phyloP scores from a whole-genome alignment of 441 rosid genomes.

The Biscutella laevigata region DNA sequence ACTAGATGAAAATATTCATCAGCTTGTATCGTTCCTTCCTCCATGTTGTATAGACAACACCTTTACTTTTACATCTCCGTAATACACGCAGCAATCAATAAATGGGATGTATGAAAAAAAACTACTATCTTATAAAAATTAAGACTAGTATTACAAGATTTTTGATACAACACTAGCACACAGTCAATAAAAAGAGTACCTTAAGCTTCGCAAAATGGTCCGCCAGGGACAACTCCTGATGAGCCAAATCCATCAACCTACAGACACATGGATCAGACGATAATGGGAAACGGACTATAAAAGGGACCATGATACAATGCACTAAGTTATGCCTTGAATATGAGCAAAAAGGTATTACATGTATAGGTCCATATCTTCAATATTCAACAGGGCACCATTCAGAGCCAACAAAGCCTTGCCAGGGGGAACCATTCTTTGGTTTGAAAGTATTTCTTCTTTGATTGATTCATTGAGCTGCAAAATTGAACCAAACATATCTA shows the following conservation, averaged over 20 bases:
- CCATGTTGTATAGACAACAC: slow-evolving; percentile 7
- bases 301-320: slow-evolving; percentile 3
- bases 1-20: background rate
- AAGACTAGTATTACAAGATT: background rate
- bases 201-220: slow-evolving; percentile 82
- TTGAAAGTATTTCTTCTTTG: slow-evolving; percentile 90
- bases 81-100: slow-evolving; percentile 13
- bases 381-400: slow-evolving; percentile 92
- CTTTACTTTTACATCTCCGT: background rate
- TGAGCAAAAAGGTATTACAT: slow-evolving; percentile 48
- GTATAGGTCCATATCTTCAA: slow-evolving; percentile 92
- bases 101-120: background rate
- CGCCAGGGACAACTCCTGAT: slow-evolving; percentile 83
- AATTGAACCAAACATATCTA: slow-evolving; percentile 7
- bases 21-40: slow-evolving; percentile 2
- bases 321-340: background rate
- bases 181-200: slow-evolving; percentile 38
- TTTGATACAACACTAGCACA: background rate
- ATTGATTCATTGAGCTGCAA: slow-evolving; percentile 79
- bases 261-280: slow-evolving; percentile 13
- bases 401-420: slow-evolving; percentile 96
- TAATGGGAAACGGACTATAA: slow-evolving; percentile 10
- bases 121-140: background rate
- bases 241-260: slow-evolving; percentile 91
- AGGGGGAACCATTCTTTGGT: slow-evolving; percentile 95